Base-by-base conservation (phyloP, 169 alveolate genomes). In the Blepharisma undulans region DNA sequence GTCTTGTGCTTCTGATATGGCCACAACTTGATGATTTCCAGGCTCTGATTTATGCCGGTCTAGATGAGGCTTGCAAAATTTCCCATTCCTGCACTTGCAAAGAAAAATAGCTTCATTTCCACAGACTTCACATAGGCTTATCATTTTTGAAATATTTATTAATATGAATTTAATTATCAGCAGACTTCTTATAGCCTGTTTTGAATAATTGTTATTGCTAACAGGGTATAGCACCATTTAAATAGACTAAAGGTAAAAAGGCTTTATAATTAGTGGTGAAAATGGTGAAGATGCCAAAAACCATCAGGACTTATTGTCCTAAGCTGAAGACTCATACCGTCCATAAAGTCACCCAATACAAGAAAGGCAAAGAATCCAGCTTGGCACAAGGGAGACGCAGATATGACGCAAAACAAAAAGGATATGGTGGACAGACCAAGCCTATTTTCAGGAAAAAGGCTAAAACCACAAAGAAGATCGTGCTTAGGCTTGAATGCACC, bases 341-440 rank as follows among this genome's bases (percentile, higher is more conserved):
- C 92, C 99, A 98, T 96, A 99, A 99, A 96, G 99, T 98, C 80
- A 96, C 99, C 91, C 99, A 98, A 95, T 98, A 99, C 98, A 99
- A 98, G 98, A 99, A 98, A 92, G 99, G 99, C 91, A 99, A 99
- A 96, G 99, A 99, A 94, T 97, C 99, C 88, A 92, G 97, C 77
- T 96, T 95, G 92, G 99, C 98, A 72, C 99, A 98, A 97, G 99
- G 99, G 93, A 98, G 98, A 96, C 96, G 99, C 91, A 98, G 99
- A 93, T 99, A 99, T 98, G 99, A 99, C 97, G 97, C 96, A 97
- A 99, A 99, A 97, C 99, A 99, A 97, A 97, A 98, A 71, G 99
- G 99, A 90, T 99, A 98, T 94, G 99, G 99, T 77, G 99, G 99
- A 36, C 99, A 99, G 94, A 98, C 99, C 92, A 99, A 99, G 96